Percentiles rank a stretch among this genome's conserved stretches.
phyloP scores from a whole-genome alignment of 176 grass and related monocot genomes.

The Carex pumila region DNA sequence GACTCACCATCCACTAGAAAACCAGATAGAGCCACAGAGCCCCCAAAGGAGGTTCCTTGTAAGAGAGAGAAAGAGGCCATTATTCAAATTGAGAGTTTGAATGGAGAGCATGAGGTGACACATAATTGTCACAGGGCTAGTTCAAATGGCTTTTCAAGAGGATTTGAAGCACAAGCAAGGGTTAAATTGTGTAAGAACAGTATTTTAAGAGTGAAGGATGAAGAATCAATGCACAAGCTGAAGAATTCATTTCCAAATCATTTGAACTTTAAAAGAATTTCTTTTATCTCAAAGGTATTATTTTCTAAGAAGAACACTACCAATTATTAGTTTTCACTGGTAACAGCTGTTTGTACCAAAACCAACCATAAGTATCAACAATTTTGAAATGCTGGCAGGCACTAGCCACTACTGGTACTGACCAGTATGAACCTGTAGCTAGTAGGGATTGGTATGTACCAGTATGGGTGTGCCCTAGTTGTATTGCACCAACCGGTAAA shows the following conservation, averaged over 20 bases:
- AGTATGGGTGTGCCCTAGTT: not conserved
- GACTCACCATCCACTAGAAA: conserved; percentile 25
- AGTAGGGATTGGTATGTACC: not conserved
- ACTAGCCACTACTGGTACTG: not conserved
- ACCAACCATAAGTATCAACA: not conserved
- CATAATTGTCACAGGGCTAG: conserved; percentile 2
- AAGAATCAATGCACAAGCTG: conserved; percentile 30
- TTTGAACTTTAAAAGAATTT: conserved; percentile 30
- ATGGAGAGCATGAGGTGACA: conserved; percentile 22
- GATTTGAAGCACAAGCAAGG: conserved; percentile 34
- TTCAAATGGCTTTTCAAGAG: conserved; percentile 32
- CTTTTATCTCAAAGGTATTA: conserved; percentile 37
- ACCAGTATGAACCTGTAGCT: not conserved
- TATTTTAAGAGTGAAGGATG: conserved; percentile 57
- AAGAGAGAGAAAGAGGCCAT: conserved; percentile 27
- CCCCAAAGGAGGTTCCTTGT: conserved; percentile 29
- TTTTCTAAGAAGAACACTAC: not conserved
- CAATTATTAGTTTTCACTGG: not conserved
- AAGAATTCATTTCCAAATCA: conserved; percentile 46
- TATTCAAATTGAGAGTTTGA: conserved; percentile 25
- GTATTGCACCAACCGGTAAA: not conserved
- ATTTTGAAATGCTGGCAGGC: not conserved
- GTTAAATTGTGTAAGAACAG: conserved; percentile 61
- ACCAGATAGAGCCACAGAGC: conserved; percentile 30
- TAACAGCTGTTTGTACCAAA: not conserved